Percentiles rank a stretch among this genome's conserved stretches.
Conservation (phyloP, 306 rosid genomes). For the Fagus sylvatica region DNA sequence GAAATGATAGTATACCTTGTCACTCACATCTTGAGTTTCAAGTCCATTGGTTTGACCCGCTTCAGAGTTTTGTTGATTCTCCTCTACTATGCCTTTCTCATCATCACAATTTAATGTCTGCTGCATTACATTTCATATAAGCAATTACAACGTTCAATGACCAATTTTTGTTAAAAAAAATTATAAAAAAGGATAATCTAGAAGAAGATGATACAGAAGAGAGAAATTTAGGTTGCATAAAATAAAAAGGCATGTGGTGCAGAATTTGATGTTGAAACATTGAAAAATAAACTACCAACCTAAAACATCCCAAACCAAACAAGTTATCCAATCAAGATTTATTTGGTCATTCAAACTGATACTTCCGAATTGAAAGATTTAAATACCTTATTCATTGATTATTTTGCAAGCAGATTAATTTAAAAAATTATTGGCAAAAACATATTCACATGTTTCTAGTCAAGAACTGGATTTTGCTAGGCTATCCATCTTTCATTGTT, state of each 20-base stretch:
- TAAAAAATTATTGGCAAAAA: not conserved
- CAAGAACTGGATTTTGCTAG: not conserved
- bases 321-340: not conserved
- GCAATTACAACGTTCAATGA: not conserved
- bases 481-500: not conserved
- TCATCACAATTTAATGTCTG: conserved; percentile 16
- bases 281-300: not conserved
- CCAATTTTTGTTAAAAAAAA: too few relatives aligned
- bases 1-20: conserved; percentile 35
- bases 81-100: conserved; percentile 24
- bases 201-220: not conserved
- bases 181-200: not conserved
- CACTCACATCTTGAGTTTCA: conserved; percentile 40
- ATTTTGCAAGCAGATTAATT: not conserved
- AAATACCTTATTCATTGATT: not conserved
- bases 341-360: not conserved
- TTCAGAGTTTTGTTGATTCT: conserved; percentile 36
- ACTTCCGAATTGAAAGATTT: not conserved
- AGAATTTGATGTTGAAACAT: too few relatives aligned
- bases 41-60: conserved; percentile 34
- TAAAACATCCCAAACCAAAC: not conserved
- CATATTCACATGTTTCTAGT: not conserved
- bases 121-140: conserved; percentile 2
- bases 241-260: too few relatives aligned
- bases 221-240: too few relatives aligned